These are phyloP conservation scores for Phialocephala subalpina DNA, from an alignment of 2,329 filamentous ascomycete genomes.

Conservation along the genomic window DNA sequence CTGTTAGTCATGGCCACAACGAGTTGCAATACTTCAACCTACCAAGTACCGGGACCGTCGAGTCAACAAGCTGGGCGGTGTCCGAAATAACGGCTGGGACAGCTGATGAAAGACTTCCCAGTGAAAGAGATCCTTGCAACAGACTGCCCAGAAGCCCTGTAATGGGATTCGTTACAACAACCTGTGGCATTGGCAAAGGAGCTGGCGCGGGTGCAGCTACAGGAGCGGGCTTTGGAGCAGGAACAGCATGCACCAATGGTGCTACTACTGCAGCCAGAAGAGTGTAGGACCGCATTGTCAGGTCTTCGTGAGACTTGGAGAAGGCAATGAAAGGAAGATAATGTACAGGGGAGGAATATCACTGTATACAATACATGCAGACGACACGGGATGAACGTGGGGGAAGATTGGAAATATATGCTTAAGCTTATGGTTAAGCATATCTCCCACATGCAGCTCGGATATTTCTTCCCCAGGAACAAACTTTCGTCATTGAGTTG, in stretches of 20 bases:
- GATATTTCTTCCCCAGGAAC: conserved; percentile 5
- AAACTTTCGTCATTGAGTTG: conserved; percentile 3
- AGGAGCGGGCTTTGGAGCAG: conserved; percentile 17
- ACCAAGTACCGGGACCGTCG: conserved; percentile 10
- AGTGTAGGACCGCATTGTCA: conserved; percentile 11
- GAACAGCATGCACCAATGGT: conserved; percentile 19
- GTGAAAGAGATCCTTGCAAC: conserved; percentile 7
- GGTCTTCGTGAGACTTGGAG: not conserved
- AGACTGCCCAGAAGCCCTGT: conserved; percentile 14
- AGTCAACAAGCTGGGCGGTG: conserved; percentile 2
- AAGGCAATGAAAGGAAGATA: not conserved
- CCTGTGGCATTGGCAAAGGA: conserved; percentile 18
- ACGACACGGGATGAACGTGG: not conserved
- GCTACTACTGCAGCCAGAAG: conserved; percentile 11
- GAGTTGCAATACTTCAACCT: not conserved
- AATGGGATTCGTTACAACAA: conserved; percentile 13
- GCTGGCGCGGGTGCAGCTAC: conserved; percentile 11
- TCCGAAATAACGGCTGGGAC: conserved; percentile 20
- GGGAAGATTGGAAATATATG: not conserved
- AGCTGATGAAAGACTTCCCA: conserved; percentile 16
- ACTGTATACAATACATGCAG: not conserved
- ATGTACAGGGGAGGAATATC: not conserved
- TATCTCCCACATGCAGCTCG: not conserved
- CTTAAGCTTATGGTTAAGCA: not conserved
- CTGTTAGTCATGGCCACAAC: conserved; percentile 1